These are phyloP conservation scores for Helianthus annuus DNA, from an alignment of 129 eudicot species.

Conservation along the genomic window HanXRQr2.0-SUNRISE NC_035443.2:174100761-174101260, in stretches of 20 bases:
- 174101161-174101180: background rate
- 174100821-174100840: slow-evolving; percentile 17
- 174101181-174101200: slow-evolving; percentile 4
- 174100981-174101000: background rate
- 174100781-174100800: background rate
- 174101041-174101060: background rate
- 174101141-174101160: background rate
- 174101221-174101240: slow-evolving; percentile 9
- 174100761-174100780: background rate
- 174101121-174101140: background rate
- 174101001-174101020: background rate
- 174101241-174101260: slow-evolving; percentile 4
- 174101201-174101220: background rate
- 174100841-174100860: background rate
- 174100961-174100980: slow-evolving; percentile 5
- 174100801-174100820: background rate
- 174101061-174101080: background rate
- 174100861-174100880: background rate
- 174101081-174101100: background rate
- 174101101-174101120: background rate
- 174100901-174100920: background rate
- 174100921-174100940: background rate
- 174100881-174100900: slow-evolving; percentile 1
- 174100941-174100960: background rate
- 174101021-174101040: background rate